Evolutionary conservation across 2,329 filamentous ascomycete species (phyloP), one percentile per base, ranked within the genome.

Genomic region (Phoma sp.): DNA sequence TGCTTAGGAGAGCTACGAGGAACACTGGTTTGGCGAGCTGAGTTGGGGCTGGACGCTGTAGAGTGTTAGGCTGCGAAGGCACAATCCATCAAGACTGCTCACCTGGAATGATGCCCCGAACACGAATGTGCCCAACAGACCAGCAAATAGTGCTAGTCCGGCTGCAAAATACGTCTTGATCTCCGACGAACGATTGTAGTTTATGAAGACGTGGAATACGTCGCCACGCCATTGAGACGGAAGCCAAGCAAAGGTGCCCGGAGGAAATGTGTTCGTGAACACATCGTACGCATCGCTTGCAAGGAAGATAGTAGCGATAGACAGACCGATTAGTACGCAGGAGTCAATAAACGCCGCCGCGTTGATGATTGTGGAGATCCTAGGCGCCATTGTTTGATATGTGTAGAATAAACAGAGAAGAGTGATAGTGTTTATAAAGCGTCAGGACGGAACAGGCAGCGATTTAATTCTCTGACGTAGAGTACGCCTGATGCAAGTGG

Each of bases 111-210:
- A 49, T 1, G 41, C 23, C n/a, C 47, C 47, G 23, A 49, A 42
- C 3, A 24, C 47, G 7, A 49, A 36, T 6, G 29, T 11, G 8
- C 47, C 47, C 2, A 32, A 3, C 23, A 39, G 14, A 9, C 47
- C 47, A 10, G 29, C 29, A 4, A 27, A 7, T n/a, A 49, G 27
- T 5, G 47, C 25, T 2, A 49, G 27, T 3, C 38, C 38, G n/a
- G 47, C 47, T 2, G 47, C 47, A 9, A 42, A 13, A 30, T 49
- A 42, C 10, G 47, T 49, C 30, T 49, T 49, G n/a, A 49, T 42
- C 47, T 42, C 47, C 4, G 37, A 42, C 8, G 47, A 49, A 7
- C 47, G 47, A 5, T 35, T 37, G 30, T 49, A 49, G 2, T 32
- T 4, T 25, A 49, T 29, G 8, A 33, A 27, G 7, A 49, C 27